Percentiles rank a stretch among this genome's conserved stretches.
Conservation (phyloP, 257 asterid genomes). For the Penstemon eatonii region DNA sequence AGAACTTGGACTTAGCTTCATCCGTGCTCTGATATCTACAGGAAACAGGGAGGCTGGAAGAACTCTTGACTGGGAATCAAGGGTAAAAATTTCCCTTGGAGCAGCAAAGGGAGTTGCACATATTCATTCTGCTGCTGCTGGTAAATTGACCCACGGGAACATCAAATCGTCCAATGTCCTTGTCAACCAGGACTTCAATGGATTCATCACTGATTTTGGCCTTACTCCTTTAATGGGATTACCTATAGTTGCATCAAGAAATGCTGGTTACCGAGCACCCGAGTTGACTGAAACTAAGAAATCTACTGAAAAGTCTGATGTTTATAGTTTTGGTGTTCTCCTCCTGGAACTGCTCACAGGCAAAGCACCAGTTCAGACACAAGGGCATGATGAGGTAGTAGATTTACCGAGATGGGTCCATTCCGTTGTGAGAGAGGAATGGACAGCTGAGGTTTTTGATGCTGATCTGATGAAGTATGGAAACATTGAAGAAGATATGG, state of each 20-base stretch:
- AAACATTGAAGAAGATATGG: conserved; percentile 66
- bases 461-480: conserved; percentile 44
- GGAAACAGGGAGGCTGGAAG: conserved; percentile 53
- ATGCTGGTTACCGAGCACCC: conserved; percentile 66
- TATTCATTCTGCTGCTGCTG: conserved; percentile 47
- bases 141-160: conserved; percentile 57
- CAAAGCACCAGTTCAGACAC: conserved; percentile 50
- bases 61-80: conserved; percentile 60
- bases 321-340: conserved; percentile 69
- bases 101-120: conserved; percentile 73
- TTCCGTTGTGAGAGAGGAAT: conserved; percentile 70
- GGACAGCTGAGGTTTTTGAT: conserved; percentile 84
- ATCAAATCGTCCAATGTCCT: conserved; percentile 70
- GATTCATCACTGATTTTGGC: conserved; percentile 58
- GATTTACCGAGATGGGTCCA: conserved; percentile 76
- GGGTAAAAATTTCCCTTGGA: conserved; percentile 58
- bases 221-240: conserved; percentile 50
- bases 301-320: conserved; percentile 58
- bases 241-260: conserved; percentile 38
- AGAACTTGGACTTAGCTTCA: background rate
- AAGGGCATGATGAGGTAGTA: conserved; percentile 50
- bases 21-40: conserved; percentile 27
- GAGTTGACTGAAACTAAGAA: conserved; percentile 46
- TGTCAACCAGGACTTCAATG: conserved; percentile 39
- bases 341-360: conserved; percentile 75